These are phyloP conservation scores for Trametes pubescens DNA, from an alignment of 1,284 basidiomycete species.

Conservation along the genomic window DNA sequence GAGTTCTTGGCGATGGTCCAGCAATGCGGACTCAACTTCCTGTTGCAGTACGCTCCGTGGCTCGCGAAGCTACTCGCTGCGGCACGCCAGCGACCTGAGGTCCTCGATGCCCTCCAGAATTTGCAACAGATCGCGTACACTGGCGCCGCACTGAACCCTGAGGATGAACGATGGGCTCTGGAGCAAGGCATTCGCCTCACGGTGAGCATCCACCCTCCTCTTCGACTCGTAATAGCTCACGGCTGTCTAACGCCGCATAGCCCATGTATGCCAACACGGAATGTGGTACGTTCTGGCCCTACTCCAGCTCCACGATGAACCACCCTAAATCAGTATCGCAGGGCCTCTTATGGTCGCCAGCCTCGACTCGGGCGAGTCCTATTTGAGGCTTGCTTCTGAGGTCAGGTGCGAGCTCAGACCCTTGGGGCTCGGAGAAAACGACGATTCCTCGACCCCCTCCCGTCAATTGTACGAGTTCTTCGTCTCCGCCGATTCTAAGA, in stretches of 20 bases:
- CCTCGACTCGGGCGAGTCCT: slow-evolving; percentile 30
- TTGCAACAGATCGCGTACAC: slow-evolving; percentile 44
- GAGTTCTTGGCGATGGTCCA: slow-evolving; percentile 44
- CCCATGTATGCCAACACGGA: slow-evolving; percentile 33
- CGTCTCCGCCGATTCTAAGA: slow-evolving; percentile 35
- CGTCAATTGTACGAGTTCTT: slow-evolving; percentile 37
- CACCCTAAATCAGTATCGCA: slow-evolving; percentile 3
- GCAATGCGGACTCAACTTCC: slow-evolving; percentile 41
- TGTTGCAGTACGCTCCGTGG: slow-evolving; percentile 43
- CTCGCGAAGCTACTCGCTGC: slow-evolving; percentile 41
- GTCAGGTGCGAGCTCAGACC: slow-evolving; percentile 33
- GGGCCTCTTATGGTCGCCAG: slow-evolving; percentile 36
- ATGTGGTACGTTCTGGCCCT: slow-evolving; percentile 18
- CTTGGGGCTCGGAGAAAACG: slow-evolving; percentile 9
- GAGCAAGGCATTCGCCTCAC: slow-evolving; percentile 37
- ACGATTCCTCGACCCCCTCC: not conserved
- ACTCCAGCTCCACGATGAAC: too few relatives aligned
- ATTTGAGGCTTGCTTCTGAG: slow-evolving; percentile 34
- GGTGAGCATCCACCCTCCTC: slow-evolving; percentile 19
- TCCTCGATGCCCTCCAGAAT: slow-evolving; percentile 37
- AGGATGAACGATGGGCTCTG: slow-evolving; percentile 39
- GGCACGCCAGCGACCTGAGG: slow-evolving; percentile 34
- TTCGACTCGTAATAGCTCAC: not conserved
- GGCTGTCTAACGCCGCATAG: slow-evolving; percentile 6
- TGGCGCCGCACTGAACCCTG: slow-evolving; percentile 39